Evolutionary conservation across 768 basidiomycete species (phyloP).

Genomic region (Sporobolomyces phaffii): DNA sequence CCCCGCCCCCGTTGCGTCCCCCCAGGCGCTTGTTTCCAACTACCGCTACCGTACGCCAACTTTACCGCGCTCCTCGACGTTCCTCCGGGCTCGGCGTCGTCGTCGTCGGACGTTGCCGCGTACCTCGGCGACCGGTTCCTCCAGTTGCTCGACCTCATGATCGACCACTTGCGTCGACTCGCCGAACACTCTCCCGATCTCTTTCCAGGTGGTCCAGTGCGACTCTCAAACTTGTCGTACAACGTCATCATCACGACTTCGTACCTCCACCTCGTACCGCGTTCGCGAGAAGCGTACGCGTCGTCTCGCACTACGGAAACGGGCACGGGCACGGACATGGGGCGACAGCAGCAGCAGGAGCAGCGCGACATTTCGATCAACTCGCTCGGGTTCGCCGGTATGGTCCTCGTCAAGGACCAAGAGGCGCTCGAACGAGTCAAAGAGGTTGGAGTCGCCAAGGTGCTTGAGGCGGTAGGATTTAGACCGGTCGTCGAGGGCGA

Average conservation of each 20-base stretch:
- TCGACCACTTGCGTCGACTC: constrained; percentile 53
- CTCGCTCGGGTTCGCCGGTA: constrained; percentile 80
- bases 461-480: constrained; percentile 61
- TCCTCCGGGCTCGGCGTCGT: neutral
- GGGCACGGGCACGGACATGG: too few relatives aligned
- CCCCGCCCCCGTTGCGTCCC: too few relatives aligned
- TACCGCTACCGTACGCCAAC: constrained; percentile 36
- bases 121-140: constrained; percentile 61
- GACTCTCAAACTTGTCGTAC: constrained; percentile 63
- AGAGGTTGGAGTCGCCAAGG: constrained; percentile 58
- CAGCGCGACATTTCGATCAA: constrained; percentile 62
- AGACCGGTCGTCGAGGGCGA: constrained; percentile 46
- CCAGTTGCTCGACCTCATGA: constrained; percentile 65
- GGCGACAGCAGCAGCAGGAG: neutral
- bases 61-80: constrained; percentile 29
- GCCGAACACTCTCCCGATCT: constrained; percentile 45
- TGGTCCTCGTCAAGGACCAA: constrained; percentile 78
- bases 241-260: constrained; percentile 74
- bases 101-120: constrained; percentile 52
- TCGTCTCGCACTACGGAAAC: too few relatives aligned
- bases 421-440: constrained; percentile 66
- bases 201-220: constrained; percentile 47
- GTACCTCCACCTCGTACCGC: constrained; percentile 80
- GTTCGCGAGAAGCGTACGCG: constrained; percentile 61
- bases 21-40: constrained; percentile 28